Base-by-base conservation (phyloP, 371 early-diverging fungal genomes). In the Mortierella sp. region DNA sequence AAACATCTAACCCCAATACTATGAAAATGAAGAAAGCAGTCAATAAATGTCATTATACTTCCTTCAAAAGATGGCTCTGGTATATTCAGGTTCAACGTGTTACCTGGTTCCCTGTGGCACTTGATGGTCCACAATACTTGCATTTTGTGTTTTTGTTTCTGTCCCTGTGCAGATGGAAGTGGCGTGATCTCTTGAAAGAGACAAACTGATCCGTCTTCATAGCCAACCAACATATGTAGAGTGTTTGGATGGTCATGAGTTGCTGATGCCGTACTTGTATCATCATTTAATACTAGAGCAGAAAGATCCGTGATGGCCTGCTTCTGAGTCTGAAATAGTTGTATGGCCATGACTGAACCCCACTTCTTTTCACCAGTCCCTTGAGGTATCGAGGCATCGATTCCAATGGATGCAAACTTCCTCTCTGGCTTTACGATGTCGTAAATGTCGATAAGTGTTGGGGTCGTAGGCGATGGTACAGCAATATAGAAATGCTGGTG, bases 281-380 rank as follows among this genome's bases (percentile, higher is more conserved):
- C 47, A 8, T 5, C 43, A 21, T 45, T 19, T 45, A 21, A 10
- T 50, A 16, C 28, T 5, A 36, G 11, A 19, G 36, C 48, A 9
- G 36, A 47, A 32, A 8, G 38, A 36, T 59, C 59, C 38, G 11
- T 3, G 22, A 1, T 4, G 19, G 40, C 3, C 22, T n/a, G 21
- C 33, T 10, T 19, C 32, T 21, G 58, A 7, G 57, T 55, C 43
- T 33, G 32, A 41, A 82, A 77, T 3, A 77, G 41, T 22, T 57
- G 70, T 21, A 82, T 67, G 8, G 77, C 77, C 83, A 83, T 83
- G 40, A 52, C 83, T 21, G 76, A 64, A 0, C 83, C 82, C 71
- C 72, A 70, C 41, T 72, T 74, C 65, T 64, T 70, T 19, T 65
- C 72, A 43, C 22, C 41, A 33, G 21, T 47, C 10, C 32, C 55